Evolutionary conservation across 2,329 filamentous ascomycete species (phyloP), one percentile per base, ranked within the genome.

Genomic region (Apiospora pterosperma): DNA sequence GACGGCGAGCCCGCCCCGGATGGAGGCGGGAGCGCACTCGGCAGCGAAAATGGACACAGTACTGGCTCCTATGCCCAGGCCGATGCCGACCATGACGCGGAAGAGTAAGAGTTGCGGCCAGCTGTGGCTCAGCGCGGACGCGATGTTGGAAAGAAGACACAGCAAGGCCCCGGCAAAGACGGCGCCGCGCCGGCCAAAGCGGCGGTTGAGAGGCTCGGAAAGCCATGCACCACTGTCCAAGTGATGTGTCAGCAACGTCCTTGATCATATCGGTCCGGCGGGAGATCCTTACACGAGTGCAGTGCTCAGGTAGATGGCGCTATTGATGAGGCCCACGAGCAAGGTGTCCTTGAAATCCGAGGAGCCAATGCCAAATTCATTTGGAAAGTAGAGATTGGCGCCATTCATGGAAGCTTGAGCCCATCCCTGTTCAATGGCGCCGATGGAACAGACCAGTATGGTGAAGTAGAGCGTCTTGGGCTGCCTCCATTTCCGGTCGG

Each of bases 91-190:
- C 0, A 90, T 79, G 19, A 85, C 77, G 77, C 86, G 84, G 63
- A 79, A 82, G n/a, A 82, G 77, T 44, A 87, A 80, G 3, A 90
- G 77, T 69, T 89, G 80, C 10, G 74, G 76, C 86, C 88, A 91
- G 39, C 76, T 85, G 67, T 89, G 86, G 10, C 82, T 81, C 19
- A 86, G 70, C 0, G 83, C 88, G 68, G 83, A 85, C 28, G 88
- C 88, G 68, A 91, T 85, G 1, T 86, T 84, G 1, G 88, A 78
- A 12, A 89, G 70, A 1, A 90, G 76, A 69, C 85, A 90, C 73
- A 91, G 88, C 69, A 89, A 77, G 14, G 85, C 86, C 7, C 84
- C 83, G 58, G 89, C 73, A 72, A 90, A 90, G 66, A 91, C 91
- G 58, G 86, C 84, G 12, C 88, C 86, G 62, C 88, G 84, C 42